Conservation (phyloP, 2,329 filamentous ascomycete genomes). For the Talaromyces atroroseus region DNA sequence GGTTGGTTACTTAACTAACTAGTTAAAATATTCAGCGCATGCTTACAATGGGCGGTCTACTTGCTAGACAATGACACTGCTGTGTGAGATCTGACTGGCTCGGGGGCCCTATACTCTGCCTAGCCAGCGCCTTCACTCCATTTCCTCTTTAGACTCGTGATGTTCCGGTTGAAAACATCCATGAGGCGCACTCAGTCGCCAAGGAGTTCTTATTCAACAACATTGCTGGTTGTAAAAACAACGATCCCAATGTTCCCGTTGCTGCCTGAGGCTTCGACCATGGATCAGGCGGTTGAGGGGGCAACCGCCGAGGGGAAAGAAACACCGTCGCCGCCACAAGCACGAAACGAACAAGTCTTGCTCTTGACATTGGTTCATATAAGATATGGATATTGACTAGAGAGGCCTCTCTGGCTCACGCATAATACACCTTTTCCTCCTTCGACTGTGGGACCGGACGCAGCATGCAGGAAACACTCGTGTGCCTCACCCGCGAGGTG, state of each 20-base stretch:
- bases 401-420: background rate
- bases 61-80: too few species aligned
- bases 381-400: background rate
- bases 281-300: constrained; percentile 11
- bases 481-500: constrained; percentile 36
- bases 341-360: background rate
- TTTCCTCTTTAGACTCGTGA: background rate
- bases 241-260: background rate
- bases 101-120: too few species aligned
- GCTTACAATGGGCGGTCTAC: too few species aligned
- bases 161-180: background rate
- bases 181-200: background rate
- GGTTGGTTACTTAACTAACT: too few species aligned
- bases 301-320: constrained; percentile 12
- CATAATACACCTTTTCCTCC: background rate
- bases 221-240: background rate
- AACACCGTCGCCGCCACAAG: background rate
- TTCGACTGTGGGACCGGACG: background rate
- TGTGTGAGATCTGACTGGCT: too few species aligned
- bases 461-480: constrained; percentile 23
- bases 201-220: background rate
- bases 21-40: too few species aligned
- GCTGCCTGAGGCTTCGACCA: background rate
- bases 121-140: too few species aligned
- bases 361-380: background rate